A percentile compares a stretch with the other conserved stretches of the same genome.
These are phyloP conservation scores for Pyrus communis DNA, from an alignment of 306 rosid genomes.

Conservation along the genomic window DNA sequence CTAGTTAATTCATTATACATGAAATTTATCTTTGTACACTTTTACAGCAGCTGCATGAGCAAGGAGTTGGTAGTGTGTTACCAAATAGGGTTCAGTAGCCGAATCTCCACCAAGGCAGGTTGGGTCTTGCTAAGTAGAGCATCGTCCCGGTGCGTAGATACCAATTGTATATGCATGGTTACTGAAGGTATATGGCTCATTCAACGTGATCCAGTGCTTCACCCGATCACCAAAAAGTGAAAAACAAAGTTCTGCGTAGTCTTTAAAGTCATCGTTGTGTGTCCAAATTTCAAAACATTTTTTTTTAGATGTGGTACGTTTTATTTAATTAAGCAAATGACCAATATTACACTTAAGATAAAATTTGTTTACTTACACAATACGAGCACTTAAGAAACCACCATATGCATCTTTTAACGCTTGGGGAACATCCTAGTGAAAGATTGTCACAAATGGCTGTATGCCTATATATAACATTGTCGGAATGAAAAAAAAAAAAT, in stretches of 20 bases:
- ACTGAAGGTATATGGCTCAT: constrained; percentile 36
- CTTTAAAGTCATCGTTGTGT: constrained; percentile 28
- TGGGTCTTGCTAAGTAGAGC: constrained; percentile 32
- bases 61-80: constrained; percentile 45
- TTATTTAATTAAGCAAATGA: background rate
- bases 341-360: background rate
- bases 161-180: constrained; percentile 13
- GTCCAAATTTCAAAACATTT: background rate
- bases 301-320: background rate
- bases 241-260: constrained; percentile 43
- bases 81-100: constrained; percentile 50
- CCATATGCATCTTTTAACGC: constrained; percentile 49
- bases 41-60: constrained; percentile 54
- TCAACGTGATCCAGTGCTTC: constrained; percentile 56
- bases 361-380: constrained; percentile 33
- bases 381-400: constrained; percentile 42
- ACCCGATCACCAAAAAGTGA: constrained; percentile 51
- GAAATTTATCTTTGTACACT: constrained; percentile 31
- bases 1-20: constrained; percentile 5
- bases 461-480: constrained; percentile 14
- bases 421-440: constrained; percentile 77
- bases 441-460: constrained; percentile 46
- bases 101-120: constrained; percentile 45
- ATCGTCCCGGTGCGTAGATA: constrained; percentile 25
- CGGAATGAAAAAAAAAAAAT: background rate